phyloP scores from a whole-genome alignment of 2,329 filamentous ascomycete species.

The Arachnomyces sp. region DNA sequence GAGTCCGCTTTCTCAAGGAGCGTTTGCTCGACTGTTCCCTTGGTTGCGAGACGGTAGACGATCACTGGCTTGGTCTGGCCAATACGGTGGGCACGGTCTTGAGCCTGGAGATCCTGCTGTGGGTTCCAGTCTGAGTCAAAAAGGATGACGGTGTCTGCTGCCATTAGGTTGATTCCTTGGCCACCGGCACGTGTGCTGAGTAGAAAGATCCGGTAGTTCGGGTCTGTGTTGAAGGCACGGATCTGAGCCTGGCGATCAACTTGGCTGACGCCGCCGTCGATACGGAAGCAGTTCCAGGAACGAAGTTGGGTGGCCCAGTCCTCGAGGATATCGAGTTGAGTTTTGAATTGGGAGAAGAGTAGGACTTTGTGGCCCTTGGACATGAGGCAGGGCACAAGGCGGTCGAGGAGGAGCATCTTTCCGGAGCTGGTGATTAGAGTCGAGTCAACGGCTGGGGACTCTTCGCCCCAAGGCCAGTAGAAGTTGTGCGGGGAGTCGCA shows the following conservation, averaged over 20 bases:
- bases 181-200: conserved; percentile 87
- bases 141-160: conserved; percentile 92
- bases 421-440: conserved; percentile 79
- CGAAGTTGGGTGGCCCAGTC: conserved; percentile 76
- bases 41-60: conserved; percentile 87
- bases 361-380: conserved; percentile 75
- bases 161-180: conserved; percentile 99
- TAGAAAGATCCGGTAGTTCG: conserved; percentile 67
- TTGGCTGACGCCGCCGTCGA: conserved; percentile 81
- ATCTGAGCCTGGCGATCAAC: conserved; percentile 63
- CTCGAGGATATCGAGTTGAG: conserved; percentile 81
- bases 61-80: conserved; percentile 88
- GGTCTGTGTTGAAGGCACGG: conserved; percentile 61
- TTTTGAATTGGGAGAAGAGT: conserved; percentile 95
- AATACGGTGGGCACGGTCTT: conserved; percentile 91
- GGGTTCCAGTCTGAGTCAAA: conserved; percentile 96
- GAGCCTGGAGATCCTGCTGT: conserved; percentile 91
- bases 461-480: conserved; percentile 76
- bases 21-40: conserved; percentile 84
- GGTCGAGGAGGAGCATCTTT: conserved; percentile 91
- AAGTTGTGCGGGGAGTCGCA: conserved; percentile 97
- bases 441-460: conserved; percentile 61
- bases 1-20: conserved; percentile 81
- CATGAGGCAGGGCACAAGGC: conserved; percentile 71
- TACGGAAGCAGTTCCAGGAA: conserved; percentile 74